A percentile compares a stretch with the other conserved stretches of the same genome.
Conservation (phyloP, 78 protist species). For the Emiliania huxleyi region DNA sequence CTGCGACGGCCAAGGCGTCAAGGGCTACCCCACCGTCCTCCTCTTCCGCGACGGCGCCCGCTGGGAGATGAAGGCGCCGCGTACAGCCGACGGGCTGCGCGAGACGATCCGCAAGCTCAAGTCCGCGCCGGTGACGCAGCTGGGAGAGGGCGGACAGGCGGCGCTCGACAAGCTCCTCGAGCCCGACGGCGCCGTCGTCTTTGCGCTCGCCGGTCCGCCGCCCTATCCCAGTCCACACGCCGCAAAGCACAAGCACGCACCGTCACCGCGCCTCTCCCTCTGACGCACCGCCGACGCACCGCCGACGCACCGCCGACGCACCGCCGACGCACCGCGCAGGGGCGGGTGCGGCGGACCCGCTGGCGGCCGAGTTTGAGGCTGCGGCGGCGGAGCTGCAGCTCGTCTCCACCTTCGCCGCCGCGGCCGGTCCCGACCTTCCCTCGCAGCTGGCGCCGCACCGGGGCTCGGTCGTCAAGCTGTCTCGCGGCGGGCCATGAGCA, state of each 20-base stretch:
- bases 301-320: too few species aligned
- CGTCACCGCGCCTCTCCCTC: too few species aligned
- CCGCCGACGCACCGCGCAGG: too few species aligned
- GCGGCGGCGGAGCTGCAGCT: background rate
- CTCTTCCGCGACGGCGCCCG: background rate
- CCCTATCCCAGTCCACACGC: background rate
- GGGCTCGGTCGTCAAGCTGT: background rate
- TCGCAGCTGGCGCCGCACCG: too few species aligned
- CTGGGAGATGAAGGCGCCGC: background rate
- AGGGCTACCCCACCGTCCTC: slow-evolving; percentile 35
- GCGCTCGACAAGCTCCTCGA: background rate
- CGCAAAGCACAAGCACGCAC: too few species aligned
- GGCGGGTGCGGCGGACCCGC: too few species aligned
- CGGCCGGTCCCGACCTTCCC: background rate
- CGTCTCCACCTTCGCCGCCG: background rate
- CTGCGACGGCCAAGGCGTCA: background rate
- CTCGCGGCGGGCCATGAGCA: background rate
- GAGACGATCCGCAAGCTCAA: background rate
- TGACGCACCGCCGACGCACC: too few species aligned
- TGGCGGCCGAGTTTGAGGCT: background rate
- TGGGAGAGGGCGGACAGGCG: background rate
- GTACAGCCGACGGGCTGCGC: background rate
- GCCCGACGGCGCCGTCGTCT: background rate
- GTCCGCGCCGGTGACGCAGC: background rate
- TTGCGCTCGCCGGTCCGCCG: background rate